Percentiles rank a stretch among this genome's conserved stretches.
Conservation (phyloP, 2,329 filamentous ascomycete species). For the Fusarium caatingaense region DNA sequence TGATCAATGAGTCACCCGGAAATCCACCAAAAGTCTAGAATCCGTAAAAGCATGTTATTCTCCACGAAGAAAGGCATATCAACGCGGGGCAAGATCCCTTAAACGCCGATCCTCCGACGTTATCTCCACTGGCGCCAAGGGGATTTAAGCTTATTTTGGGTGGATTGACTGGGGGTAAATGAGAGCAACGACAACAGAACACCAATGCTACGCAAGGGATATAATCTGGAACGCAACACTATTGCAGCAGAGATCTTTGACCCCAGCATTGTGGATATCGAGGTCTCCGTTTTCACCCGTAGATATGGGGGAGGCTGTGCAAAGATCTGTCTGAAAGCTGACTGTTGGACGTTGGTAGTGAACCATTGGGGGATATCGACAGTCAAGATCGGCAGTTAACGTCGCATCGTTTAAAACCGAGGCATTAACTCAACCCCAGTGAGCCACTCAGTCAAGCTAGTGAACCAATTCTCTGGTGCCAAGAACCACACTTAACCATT, state of each 20-base stretch:
- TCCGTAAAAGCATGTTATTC: neutral
- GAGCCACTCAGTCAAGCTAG: no score
- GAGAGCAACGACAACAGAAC: neutral
- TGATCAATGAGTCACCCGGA: neutral
- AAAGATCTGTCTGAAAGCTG: neutral
- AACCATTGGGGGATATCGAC: neutral
- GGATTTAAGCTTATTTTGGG: constrained; percentile 26
- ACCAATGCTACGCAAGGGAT: neutral
- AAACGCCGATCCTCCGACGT: constrained; percentile 38
- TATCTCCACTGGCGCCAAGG: constrained; percentile 31
- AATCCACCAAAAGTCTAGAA: neutral
- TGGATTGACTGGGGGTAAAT: neutral
- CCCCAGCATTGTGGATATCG: no score
- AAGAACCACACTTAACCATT: neutral
- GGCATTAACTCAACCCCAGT: neutral
- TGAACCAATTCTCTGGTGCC: neutral
- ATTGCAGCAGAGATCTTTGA: neutral
- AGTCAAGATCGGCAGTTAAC: constrained; percentile 7
- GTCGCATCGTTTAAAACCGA: neutral
- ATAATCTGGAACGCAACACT: no score
- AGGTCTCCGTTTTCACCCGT: constrained; percentile 28
- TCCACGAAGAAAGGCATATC: neutral
- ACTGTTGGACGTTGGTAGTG: neutral
- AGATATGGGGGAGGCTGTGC: neutral
- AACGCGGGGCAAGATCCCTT: constrained; percentile 34